Evolutionary conservation across 352 stramenopile genomes (phyloP).

Genomic region (Globisporangium irregulare): DNA sequence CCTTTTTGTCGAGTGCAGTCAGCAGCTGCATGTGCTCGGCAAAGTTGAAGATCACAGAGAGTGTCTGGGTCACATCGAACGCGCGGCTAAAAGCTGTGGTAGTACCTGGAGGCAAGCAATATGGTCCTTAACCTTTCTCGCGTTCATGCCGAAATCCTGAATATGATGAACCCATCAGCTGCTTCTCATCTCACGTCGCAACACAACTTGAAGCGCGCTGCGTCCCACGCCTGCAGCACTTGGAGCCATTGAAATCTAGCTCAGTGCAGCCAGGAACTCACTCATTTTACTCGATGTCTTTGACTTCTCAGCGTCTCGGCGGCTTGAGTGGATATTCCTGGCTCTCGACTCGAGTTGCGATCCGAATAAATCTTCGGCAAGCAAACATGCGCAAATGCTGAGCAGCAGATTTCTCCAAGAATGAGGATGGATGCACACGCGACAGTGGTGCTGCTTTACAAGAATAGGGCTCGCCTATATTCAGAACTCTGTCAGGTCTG

Average conservation of each 20-base stretch:
- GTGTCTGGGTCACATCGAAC: too few species aligned
- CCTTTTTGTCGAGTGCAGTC: too few species aligned
- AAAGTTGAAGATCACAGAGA: too few species aligned
- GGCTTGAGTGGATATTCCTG: neutral
- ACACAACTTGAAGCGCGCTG: neutral
- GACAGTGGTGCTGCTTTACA: neutral
- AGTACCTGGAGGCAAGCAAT: too few species aligned
- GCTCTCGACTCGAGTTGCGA: neutral
- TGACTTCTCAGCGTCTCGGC: neutral
- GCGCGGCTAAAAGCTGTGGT: too few species aligned
- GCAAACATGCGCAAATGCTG: neutral
- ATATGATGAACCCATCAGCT: too few species aligned
- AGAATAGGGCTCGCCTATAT: neutral
- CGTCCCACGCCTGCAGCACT: neutral
- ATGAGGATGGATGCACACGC: neutral
- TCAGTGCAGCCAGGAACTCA: neutral
- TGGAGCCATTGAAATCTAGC: neutral
- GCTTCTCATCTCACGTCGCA: too few species aligned
- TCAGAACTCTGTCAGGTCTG: neutral
- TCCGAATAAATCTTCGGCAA: neutral
- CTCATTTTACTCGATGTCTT: neutral
- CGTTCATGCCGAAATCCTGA: too few species aligned
- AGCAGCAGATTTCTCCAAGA: neutral
- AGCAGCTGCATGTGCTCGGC: too few species aligned
- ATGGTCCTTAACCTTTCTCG: too few species aligned